Evolutionary conservation across 805 yeast species (phyloP).

Genomic region (Ogataea allantospora): DNA sequence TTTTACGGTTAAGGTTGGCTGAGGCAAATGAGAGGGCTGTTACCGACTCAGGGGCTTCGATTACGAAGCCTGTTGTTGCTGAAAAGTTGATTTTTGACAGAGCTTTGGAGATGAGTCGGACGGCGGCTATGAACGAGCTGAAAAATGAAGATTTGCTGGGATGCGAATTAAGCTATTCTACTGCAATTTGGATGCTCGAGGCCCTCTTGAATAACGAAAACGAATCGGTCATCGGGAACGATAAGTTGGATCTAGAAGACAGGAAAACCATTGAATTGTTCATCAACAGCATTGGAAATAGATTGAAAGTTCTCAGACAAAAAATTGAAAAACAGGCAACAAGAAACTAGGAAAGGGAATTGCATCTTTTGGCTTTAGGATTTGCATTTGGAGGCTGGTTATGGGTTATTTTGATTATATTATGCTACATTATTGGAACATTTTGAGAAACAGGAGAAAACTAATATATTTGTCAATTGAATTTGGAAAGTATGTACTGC

Average conservation of each 20-base stretch:
- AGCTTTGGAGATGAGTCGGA: constrained; percentile 88
- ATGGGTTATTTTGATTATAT: constrained; percentile 9
- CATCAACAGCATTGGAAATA: constrained; percentile 75
- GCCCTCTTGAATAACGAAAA: constrained; percentile 59
- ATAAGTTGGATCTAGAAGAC: constrained; percentile 69
- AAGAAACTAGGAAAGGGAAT: constrained; percentile 9
- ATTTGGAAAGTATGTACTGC: neutral
- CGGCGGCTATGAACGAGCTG: constrained; percentile 87
- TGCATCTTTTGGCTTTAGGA: constrained; percentile 9
- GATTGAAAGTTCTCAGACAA: constrained; percentile 68
- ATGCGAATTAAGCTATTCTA: constrained; percentile 86
- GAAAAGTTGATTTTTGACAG: constrained; percentile 89
- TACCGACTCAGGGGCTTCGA: constrained; percentile 3
- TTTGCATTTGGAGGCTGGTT: constrained; percentile 13
- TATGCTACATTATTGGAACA: constrained; percentile 9
- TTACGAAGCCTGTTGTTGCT: constrained; percentile 47
- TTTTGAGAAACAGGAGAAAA: neutral
- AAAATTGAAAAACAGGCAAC: constrained; percentile 43
- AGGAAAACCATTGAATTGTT: constrained; percentile 73
- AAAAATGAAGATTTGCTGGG: constrained; percentile 67
- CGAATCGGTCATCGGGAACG: constrained; percentile 25
- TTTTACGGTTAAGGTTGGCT: constrained; percentile 55
- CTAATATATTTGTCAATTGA: neutral
- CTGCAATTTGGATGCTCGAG: constrained; percentile 94
- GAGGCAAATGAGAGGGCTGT: constrained; percentile 42